Base-by-base conservation (phyloP, 2,329 filamentous ascomycete species). In the Sporothrix pseudoabietina region DNA sequence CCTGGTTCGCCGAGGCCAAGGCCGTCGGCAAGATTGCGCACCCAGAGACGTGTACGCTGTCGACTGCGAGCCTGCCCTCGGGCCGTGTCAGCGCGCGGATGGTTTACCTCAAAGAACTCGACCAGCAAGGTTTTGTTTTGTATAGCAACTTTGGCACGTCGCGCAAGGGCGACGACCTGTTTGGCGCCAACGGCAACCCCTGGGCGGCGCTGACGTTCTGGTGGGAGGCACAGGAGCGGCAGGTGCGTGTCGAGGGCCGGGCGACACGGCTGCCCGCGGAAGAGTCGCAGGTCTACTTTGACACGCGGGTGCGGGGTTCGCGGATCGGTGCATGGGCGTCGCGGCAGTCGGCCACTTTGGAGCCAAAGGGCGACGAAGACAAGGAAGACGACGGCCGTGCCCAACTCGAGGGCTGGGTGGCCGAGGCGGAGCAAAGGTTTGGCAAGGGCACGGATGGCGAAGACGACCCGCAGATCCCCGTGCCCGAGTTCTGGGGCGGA, bases 61-160 rank as follows among this genome's bases (percentile, higher is more conserved):
- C 94, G 3, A 99, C 96, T 0, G 94, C 94, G 0, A 85, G 87
- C 32, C 87, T 98, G 4, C 95, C 95, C 1, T 92, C 90, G 0
- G 96, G 96, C 75, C 90, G 92, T 65, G 92, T 98, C 26, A 94
- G 90, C 65, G 91, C 93, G 3, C 93, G 96, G 74, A 87, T 94
- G 77, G 94, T 99, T 52, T 99, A 98, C 83, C 87, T 99, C 77
- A 99, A 99, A 83, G 96, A 98, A 85, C 89, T 98, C 32, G 94
- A 98, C 81, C 82, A 85, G 71, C 78, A 82, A 5, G 94, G 94
- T 19, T 99, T 97, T 82, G 94, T 98, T 59, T 86, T 99, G 68
- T 99, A 98, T 86, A 92, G 89, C 79, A 99, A 99, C 82, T 95
- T 94, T 84, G 94, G 89, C 74, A 96, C 92, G 0, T 93, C 90